A percentile compares a stretch with the other conserved stretches of the same genome.
These are phyloP conservation scores for Mrakiaceae sp. DNA, from an alignment of 1,284 basidiomycete species.

Conservation along the genomic window DNA sequence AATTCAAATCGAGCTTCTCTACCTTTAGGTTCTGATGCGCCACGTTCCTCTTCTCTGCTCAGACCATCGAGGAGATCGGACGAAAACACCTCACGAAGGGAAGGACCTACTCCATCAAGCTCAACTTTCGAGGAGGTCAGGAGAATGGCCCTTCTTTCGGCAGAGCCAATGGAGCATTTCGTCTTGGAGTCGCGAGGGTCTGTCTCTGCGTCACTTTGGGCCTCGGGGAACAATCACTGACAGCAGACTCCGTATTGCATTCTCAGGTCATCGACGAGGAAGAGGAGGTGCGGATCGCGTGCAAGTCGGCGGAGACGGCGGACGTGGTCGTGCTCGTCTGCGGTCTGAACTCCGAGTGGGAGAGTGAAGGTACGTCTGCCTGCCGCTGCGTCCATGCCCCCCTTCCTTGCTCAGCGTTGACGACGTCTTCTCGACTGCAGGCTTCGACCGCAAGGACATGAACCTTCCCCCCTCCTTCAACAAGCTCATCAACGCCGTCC, in stretches of 20 bases:
- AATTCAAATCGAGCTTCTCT: background rate
- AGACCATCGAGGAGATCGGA: background rate
- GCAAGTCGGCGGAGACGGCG: background rate
- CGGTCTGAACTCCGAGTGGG: conserved; percentile 47
- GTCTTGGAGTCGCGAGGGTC: background rate
- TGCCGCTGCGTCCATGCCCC: background rate
- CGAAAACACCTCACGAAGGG: background rate
- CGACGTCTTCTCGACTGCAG: background rate
- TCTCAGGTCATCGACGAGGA: background rate
- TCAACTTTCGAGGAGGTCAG: background rate
- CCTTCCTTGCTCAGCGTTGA: background rate
- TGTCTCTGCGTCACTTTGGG: too few relatives aligned
- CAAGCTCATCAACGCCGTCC: conserved; percentile 43
- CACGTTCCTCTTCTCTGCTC: background rate
- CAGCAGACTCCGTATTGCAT: too few relatives aligned
- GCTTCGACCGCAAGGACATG: conserved; percentile 1
- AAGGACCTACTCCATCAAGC: background rate
- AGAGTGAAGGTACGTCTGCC: conserved; percentile 43
- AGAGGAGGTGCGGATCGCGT: background rate
- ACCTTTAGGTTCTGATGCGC: background rate
- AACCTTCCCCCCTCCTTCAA: conserved; percentile 24
- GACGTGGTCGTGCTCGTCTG: background rate
- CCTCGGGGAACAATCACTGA: too few relatives aligned
- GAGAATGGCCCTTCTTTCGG: too few relatives aligned
- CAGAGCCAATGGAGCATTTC: background rate